These are phyloP conservation scores for Tetrapisispora namnaoensis DNA, from an alignment of 805 yeast genomes.

Conservation along the genomic window DNA sequence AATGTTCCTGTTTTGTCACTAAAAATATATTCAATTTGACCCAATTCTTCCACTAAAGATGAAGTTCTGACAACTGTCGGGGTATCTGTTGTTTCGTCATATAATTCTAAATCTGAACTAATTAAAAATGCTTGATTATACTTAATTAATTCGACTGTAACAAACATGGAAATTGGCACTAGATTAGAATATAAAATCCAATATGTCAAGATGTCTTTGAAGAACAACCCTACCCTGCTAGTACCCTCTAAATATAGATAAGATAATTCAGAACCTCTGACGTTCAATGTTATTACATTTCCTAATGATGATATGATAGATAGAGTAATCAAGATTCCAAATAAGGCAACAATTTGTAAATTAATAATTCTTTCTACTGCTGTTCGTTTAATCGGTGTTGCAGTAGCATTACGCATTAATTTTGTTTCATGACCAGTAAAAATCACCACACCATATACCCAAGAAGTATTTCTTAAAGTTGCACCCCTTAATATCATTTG, in stretches of 20 bases:
- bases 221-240: conserved; percentile 60
- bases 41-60: conserved; percentile 90
- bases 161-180: conserved; percentile 96
- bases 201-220: conserved; percentile 79
- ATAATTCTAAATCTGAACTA: conserved; percentile 89
- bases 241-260: conserved; percentile 65
- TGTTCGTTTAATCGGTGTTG: conserved; percentile 94
- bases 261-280: conserved; percentile 40
- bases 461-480: conserved; percentile 82
- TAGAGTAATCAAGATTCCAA: conserved; percentile 65
- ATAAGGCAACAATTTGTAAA: conserved; percentile 80
- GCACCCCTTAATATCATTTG: conserved; percentile 93
- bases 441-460: conserved; percentile 89
- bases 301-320: conserved; percentile 81
- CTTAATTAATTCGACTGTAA: conserved; percentile 90
- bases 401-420: conserved; percentile 96
- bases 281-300: conserved; percentile 62
- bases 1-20: conserved; percentile 97
- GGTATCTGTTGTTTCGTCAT: conserved; percentile 76
- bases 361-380: conserved; percentile 95
- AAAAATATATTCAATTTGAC: conserved; percentile 92
- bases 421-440: conserved; percentile 99
- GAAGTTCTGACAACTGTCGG: conserved; percentile 95
- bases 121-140: conserved; percentile 92
- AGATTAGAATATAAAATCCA: conserved; percentile 95